Percentiles rank a stretch among this genome's conserved stretches.
phyloP scores from a whole-genome alignment of 768 basidiomycete genomes.

The Rhodotorula diobovata region DNA sequence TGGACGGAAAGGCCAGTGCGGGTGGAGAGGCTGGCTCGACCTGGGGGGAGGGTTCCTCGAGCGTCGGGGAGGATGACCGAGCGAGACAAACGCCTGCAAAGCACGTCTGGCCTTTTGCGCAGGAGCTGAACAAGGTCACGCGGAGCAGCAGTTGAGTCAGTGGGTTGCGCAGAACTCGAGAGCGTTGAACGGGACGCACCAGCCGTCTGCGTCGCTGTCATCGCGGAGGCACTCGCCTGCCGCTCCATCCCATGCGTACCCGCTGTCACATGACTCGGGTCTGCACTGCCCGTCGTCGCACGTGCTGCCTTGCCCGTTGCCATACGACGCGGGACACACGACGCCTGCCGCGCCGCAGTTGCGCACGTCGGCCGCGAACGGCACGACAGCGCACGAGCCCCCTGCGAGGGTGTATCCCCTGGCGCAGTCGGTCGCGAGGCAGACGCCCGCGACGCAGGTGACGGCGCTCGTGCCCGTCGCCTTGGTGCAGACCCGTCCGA shows the following conservation, averaged over 20 bases:
- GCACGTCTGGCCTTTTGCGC: not conserved
- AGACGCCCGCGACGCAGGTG: not conserved
- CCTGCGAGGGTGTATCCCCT: not conserved
- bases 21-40: too few species aligned
- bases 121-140: not conserved
- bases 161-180: not conserved
- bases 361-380: not conserved
- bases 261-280: not conserved
- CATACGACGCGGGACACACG: not conserved
- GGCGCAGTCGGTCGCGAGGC: not conserved
- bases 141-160: not conserved
- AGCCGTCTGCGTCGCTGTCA: not conserved
- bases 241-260: not conserved
- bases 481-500: not conserved
- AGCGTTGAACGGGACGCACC: not conserved
- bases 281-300: not conserved
- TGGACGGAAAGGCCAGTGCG: too few species aligned
- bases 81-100: not conserved
- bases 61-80: not conserved
- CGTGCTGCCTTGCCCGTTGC: not conserved
- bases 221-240: not conserved
- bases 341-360: constrained; percentile 11
- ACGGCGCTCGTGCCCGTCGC: not conserved
- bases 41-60: too few species aligned
- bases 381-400: not conserved